Base-by-base conservation (phyloP, 108 stramenopile genomes). In the Aurantiochytrium sp. region DNA sequence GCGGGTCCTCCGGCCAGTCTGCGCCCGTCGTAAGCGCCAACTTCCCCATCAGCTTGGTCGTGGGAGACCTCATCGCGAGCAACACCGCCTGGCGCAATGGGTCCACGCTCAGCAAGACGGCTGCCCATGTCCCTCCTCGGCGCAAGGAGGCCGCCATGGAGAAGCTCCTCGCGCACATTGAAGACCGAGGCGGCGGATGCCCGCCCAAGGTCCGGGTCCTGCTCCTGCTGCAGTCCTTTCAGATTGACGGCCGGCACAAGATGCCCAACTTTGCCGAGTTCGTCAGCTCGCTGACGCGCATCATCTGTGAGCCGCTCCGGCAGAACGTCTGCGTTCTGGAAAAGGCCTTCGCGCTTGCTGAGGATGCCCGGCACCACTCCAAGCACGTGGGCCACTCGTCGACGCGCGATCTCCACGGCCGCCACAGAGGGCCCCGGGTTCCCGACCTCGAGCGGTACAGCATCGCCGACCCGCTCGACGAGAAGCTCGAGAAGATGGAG, bases 211-310 rank as follows among this genome's bases (percentile, higher is more conserved):
- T 81, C 6, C 39, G 73, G 17, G 24, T 81, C 32, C 3, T 41
- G 21, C 39, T 81, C 10, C 73, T 81, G 6, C 24, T 81, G 45
- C 42, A 81, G 39, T 48, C 42, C 8, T 81, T 81, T 24, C 73
- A 81, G 39, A 22, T 81, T 1, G 73, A 81, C 24, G n/a, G 10
- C 1, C 24, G 32, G 10, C 45, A 41, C n/a, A 48, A 48, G 24
- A 48, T 81, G n/a, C 73, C 45, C 36, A 81, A 81, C 73, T 81
- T 81, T 81, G 73, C 39, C 6, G 73, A 81, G 73, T 81, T 81
- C 2, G 73, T n/a, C 17, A 42, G 45, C 45, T 48, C 42, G 12
- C 39, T 81, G n/a, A 27, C 24, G n/a, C 21, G 45, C 6, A 48
- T 81, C 39, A 81, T 81, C 12, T 48, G 21, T 17, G 73, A 81